Percentiles rank a stretch among this genome's conserved stretches.
These are phyloP conservation scores for Cryptococcus sp. DNA, from an alignment of 1,284 basidiomycete genomes.

Conservation along the genomic window DNA sequence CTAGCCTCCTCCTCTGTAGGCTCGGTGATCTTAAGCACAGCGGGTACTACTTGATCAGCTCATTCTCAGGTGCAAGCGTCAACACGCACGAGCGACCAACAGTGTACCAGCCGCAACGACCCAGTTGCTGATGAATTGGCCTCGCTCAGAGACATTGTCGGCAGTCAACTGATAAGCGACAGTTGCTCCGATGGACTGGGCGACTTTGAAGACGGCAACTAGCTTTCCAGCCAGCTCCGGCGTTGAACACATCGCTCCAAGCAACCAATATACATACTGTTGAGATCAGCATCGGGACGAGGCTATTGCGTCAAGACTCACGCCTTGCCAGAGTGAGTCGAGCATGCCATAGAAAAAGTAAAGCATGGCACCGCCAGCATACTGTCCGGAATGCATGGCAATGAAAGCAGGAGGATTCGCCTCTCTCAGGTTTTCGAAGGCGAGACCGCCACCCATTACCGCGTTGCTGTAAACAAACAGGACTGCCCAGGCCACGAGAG, in stretches of 20 bases:
- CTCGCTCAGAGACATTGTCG: constrained; percentile 1
- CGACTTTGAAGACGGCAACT: constrained; percentile 3
- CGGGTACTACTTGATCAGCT: background rate
- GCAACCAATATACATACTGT: constrained; percentile 1
- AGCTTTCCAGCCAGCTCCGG: constrained; percentile 4
- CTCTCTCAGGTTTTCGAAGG: constrained; percentile 3
- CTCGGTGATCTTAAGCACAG: constrained; percentile 5
- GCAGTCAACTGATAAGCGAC: constrained; percentile 5
- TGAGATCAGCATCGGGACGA: background rate
- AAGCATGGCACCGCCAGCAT: constrained; percentile 1
- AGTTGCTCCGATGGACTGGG: constrained; percentile 5
- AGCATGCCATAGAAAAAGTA: constrained; percentile 6
- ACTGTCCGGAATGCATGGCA: background rate
- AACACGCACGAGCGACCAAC: constrained; percentile 1
- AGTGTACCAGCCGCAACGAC: background rate
- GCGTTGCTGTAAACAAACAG: constrained; percentile 11
- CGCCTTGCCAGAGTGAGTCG: constrained; percentile 2
- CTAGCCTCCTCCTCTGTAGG: constrained; percentile 5
- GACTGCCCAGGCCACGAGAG: constrained; percentile 14
- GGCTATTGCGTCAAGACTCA: background rate
- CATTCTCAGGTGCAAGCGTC: background rate
- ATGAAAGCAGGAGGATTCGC: background rate
- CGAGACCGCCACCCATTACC: constrained; percentile 14
- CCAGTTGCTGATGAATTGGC: constrained; percentile 6
- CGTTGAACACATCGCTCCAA: constrained; percentile 5